These are phyloP conservation scores for Paramecium bursaria DNA, from an alignment of 73 alveolate species.

Conservation along the genomic window DNA sequence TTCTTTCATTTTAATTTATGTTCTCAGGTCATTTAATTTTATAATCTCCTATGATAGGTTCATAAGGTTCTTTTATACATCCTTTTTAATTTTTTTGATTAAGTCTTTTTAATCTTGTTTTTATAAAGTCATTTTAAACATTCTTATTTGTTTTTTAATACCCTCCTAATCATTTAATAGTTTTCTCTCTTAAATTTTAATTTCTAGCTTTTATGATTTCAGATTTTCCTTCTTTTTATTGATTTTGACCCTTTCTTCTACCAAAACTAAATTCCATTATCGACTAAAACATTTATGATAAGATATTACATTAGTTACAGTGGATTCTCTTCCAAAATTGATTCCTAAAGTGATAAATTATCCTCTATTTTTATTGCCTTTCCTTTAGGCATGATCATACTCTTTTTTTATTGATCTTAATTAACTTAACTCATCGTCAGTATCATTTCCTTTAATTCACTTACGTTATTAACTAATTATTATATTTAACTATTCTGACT, in stretches of 20 bases:
- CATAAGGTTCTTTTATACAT: background rate
- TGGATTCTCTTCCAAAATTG: slow-evolving; percentile 7
- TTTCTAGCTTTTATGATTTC: background rate
- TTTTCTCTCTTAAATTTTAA: background rate
- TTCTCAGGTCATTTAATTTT: slow-evolving; percentile 2
- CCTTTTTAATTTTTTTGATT: slow-evolving; percentile 23
- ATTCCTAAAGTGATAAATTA: background rate
- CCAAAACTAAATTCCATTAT: slow-evolving; percentile 6
- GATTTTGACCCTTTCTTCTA: slow-evolving; percentile 41
- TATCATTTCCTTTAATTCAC: slow-evolving; percentile 31
- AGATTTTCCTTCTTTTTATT: slow-evolving; percentile 1
- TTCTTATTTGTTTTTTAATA: background rate
- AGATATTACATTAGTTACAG: background rate
- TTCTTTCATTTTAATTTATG: background rate
- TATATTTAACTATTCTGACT: background rate
- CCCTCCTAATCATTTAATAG: background rate
- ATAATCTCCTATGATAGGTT: background rate
- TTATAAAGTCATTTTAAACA: background rate
- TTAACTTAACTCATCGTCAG: background rate
- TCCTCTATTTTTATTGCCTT: slow-evolving; percentile 2
- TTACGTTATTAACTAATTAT: background rate
- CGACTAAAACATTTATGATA: background rate
- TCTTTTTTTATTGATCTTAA: background rate
- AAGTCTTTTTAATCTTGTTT: background rate
- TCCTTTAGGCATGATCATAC: background rate